Evolutionary conservation across 2,329 filamentous ascomycete species (phyloP).

Genomic region (Nakataea oryzae): DNA sequence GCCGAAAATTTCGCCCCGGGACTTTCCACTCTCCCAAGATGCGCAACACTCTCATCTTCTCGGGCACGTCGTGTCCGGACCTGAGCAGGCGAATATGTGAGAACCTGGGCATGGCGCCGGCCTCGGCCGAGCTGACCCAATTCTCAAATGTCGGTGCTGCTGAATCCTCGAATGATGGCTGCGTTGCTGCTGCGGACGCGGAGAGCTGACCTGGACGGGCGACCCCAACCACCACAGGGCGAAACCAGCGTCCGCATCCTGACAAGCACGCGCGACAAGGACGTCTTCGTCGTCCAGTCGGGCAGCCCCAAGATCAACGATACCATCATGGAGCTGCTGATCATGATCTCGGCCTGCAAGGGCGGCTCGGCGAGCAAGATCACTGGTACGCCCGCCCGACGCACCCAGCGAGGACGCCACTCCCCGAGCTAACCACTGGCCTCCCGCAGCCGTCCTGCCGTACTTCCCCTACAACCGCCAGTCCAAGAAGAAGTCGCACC

Average conservation of each 20-base stretch:
- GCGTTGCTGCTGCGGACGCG: background rate
- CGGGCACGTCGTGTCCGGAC: conserved; percentile 55
- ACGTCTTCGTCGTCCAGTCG: conserved; percentile 98
- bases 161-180: background rate
- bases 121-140: conserved; percentile 55
- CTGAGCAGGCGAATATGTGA: conserved; percentile 57
- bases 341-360: conserved; percentile 98
- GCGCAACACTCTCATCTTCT: conserved; percentile 53
- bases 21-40: conserved; percentile 6
- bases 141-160: conserved; percentile 48
- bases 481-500: conserved; percentile 97
- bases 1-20: conserved; percentile 3
- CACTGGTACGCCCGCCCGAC: conserved; percentile 55
- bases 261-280: conserved; percentile 83
- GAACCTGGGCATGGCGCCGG: conserved; percentile 55
- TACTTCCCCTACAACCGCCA: conserved; percentile 99
- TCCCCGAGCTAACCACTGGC: background rate
- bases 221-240: conserved; percentile 32
- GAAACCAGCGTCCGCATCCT: conserved; percentile 61
- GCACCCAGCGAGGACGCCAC: background rate
- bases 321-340: conserved; percentile 97
- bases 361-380: conserved; percentile 94
- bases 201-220: conserved; percentile 17
- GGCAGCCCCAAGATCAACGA: conserved; percentile 95
- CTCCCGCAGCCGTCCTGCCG: conserved; percentile 60